These are phyloP conservation scores for Candida michaelii DNA, from an alignment of 805 yeast species.

Conservation along the genomic window DNA sequence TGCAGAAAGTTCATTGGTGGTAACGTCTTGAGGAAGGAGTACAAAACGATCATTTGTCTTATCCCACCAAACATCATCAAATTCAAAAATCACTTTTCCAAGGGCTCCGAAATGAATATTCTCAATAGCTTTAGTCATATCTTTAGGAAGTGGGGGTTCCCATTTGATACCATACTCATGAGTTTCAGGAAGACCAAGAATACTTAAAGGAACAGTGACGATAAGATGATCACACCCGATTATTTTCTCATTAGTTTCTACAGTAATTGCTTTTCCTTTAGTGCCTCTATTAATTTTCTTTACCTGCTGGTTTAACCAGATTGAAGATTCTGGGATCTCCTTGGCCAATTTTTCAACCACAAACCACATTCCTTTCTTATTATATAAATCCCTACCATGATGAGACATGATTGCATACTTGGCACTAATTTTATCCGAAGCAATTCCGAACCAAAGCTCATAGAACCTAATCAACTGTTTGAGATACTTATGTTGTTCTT, in stretches of 20 bases:
- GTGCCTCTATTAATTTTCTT: slow-evolving; percentile 33
- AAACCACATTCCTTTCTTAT: slow-evolving; percentile 52
- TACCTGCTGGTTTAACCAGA: slow-evolving; percentile 46
- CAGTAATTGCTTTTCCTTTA: slow-evolving; percentile 21
- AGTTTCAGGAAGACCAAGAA: slow-evolving; percentile 44
- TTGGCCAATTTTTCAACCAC: slow-evolving; percentile 45
- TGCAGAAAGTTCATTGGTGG: slow-evolving; percentile 5
- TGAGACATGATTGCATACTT: slow-evolving; percentile 68
- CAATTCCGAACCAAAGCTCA: slow-evolving; percentile 81
- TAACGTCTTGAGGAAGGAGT: slow-evolving; percentile 18
- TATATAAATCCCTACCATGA: slow-evolving; percentile 77
- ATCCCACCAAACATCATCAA: slow-evolving; percentile 44
- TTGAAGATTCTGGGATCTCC: slow-evolving; percentile 36
- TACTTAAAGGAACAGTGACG: slow-evolving; percentile 77
- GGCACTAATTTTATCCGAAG: slow-evolving; percentile 66
- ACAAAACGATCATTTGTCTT: slow-evolving; percentile 42
- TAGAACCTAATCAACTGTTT: slow-evolving; percentile 54
- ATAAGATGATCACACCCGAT: slow-evolving; percentile 55
- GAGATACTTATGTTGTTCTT: slow-evolving; percentile 50
- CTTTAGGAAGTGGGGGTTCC: slow-evolving; percentile 24
- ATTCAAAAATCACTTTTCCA: slow-evolving; percentile 45
- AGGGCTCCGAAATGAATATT: slow-evolving; percentile 37
- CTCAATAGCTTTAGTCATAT: slow-evolving; percentile 20
- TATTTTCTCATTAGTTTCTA: slow-evolving; percentile 34
- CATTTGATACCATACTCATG: slow-evolving; percentile 46